Evolutionary conservation across 768 basidiomycete genomes (phyloP).

Genomic region (Tulasnella sp.): DNA sequence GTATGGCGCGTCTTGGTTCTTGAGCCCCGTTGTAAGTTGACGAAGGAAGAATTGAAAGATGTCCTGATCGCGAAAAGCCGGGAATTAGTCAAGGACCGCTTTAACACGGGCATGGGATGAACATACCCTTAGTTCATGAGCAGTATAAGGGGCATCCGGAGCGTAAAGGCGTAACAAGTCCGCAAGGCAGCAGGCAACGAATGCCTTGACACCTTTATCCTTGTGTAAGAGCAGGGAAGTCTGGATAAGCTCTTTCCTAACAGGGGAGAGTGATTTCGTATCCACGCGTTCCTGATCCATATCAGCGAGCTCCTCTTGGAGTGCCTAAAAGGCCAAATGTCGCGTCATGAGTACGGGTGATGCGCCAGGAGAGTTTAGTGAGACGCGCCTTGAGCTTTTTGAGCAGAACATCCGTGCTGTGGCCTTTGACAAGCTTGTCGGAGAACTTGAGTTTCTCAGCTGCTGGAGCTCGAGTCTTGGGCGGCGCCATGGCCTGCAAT

Average conservation of each 20-base stretch:
- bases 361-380: not conserved
- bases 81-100: not conserved
- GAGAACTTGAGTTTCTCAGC: constrained; percentile 45
- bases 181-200: constrained; percentile 87
- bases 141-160: constrained; percentile 93
- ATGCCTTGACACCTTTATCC: constrained; percentile 93
- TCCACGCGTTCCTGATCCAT: constrained; percentile 87
- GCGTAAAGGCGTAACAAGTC: constrained; percentile 91
- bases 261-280: constrained; percentile 54
- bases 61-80: constrained; percentile 42
- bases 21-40: constrained; percentile 69
- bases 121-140: constrained; percentile 55
- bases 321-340: constrained; percentile 25
- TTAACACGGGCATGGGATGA: not conserved
- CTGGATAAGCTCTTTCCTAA: constrained; percentile 72
- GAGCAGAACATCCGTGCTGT: constrained; percentile 71
- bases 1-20: constrained; percentile 69
- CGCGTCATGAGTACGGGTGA: not conserved
- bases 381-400: constrained; percentile 64
- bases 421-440: constrained; percentile 73
- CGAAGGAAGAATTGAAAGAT: constrained; percentile 96
- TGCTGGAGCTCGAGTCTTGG: constrained; percentile 9
- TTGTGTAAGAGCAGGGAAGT: constrained; percentile 82
- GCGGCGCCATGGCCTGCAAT: not conserved
- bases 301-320: constrained; percentile 48